Evolutionary conservation across 352 stramenopile genomes (phyloP).

Genomic region (Globisporangium cederbergense): DNA sequence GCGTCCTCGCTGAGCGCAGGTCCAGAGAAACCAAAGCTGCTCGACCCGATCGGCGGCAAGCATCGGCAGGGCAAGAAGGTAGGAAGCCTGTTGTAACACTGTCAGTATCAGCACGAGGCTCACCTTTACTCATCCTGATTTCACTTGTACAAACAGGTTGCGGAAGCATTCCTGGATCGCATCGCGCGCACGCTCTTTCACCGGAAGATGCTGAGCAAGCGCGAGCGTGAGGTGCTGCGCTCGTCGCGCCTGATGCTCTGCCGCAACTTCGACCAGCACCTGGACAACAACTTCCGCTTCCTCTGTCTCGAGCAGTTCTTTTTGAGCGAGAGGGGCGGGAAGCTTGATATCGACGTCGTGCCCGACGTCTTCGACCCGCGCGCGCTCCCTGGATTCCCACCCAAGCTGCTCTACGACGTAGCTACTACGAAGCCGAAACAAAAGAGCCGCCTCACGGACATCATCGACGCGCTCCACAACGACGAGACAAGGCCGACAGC

Average conservation of each 20-base stretch:
- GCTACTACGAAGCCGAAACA: not conserved
- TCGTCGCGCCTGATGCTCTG: slow-evolving; percentile 56
- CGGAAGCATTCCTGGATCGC: slow-evolving; percentile 55
- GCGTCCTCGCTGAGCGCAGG: not conserved
- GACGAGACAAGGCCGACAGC: not conserved
- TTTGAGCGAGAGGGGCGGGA: slow-evolving; percentile 27
- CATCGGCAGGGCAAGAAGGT: slow-evolving; percentile 44
- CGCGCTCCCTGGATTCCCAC: slow-evolving; percentile 41
- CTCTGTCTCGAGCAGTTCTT: slow-evolving; percentile 65
- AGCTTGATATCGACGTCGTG: slow-evolving; percentile 34
- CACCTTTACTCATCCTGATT: not conserved
- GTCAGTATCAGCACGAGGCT: not conserved
- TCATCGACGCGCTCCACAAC: slow-evolving; percentile 8
- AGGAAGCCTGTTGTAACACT: not conserved
- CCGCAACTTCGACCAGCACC: slow-evolving; percentile 48
- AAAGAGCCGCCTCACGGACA: slow-evolving; percentile 1
- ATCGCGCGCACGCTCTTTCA: slow-evolving; percentile 41
- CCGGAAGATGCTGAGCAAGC: slow-evolving; percentile 42
- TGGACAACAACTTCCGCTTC: slow-evolving; percentile 54
- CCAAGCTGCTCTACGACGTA: slow-evolving; percentile 13
- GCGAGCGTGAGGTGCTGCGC: slow-evolving; percentile 42
- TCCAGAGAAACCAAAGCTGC: slow-evolving; percentile 23
- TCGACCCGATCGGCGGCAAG: slow-evolving; percentile 44
- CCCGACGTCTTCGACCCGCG: slow-evolving; percentile 44
- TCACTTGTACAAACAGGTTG: slow-evolving; percentile 26